A percentile compares a stretch with the other conserved stretches of the same genome.
Evolutionary conservation across 768 basidiomycete species (phyloP).

Genomic region (Sarcomyxa edulis): DNA sequence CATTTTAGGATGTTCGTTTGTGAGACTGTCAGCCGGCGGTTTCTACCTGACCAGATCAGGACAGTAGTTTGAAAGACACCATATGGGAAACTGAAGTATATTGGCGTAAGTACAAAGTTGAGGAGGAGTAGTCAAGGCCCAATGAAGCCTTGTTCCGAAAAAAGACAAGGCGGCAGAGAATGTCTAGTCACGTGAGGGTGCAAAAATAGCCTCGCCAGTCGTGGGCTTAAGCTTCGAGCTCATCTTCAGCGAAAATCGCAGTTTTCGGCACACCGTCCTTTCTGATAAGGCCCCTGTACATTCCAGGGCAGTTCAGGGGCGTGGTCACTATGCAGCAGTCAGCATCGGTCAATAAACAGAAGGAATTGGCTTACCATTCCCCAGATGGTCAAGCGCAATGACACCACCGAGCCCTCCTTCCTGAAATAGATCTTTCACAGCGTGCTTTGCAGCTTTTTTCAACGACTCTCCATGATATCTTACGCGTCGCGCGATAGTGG

Average conservation of each 20-base stretch:
- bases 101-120: too few species aligned
- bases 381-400: constrained; percentile 63
- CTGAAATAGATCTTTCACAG: constrained; percentile 50
- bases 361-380: constrained; percentile 47
- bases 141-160: too few species aligned
- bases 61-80: too few species aligned
- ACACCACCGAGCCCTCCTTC: constrained; percentile 71
- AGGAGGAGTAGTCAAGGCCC: too few species aligned
- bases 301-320: constrained; percentile 72
- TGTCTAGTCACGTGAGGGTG: too few species aligned
- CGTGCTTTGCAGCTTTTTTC: constrained; percentile 44
- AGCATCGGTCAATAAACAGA: not conserved
- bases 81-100: too few species aligned
- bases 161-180: too few species aligned
- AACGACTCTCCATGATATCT: constrained; percentile 55
- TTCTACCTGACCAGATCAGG: too few species aligned
- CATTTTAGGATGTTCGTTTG: too few species aligned
- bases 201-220: not conserved
- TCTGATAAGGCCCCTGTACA: constrained; percentile 76
- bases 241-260: constrained; percentile 75
- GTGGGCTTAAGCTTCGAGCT: too few species aligned
- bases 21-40: too few species aligned
- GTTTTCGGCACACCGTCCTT: constrained; percentile 66
- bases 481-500: constrained; percentile 63
- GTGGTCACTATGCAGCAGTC: constrained; percentile 48